Evolutionary conservation across 495 filamentous ascomycete species (phyloP).

Genomic region (Xylaria nigripes): DNA sequence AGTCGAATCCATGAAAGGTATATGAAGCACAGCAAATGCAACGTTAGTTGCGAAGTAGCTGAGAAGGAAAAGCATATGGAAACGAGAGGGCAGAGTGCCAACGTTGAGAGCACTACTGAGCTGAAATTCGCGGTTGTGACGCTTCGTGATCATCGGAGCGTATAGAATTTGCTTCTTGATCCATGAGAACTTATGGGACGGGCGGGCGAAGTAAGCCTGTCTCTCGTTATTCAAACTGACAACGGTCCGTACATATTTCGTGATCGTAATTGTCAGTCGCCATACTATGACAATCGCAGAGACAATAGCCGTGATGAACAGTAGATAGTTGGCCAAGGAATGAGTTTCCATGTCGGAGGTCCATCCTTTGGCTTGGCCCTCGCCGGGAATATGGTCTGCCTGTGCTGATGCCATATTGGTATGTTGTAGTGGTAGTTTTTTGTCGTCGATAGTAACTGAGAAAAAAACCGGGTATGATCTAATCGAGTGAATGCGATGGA

Average conservation of each 20-base stretch:
- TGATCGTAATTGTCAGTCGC: constrained; percentile 45
- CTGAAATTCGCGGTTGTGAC: constrained; percentile 84
- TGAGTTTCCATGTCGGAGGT: constrained; percentile 33
- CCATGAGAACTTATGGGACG: constrained; percentile 48
- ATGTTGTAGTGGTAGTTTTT: neutral
- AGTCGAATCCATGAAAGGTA: constrained; percentile 55
- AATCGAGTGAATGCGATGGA: neutral
- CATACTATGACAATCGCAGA: constrained; percentile 37
- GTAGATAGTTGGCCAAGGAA: constrained; percentile 40
- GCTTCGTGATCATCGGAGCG: constrained; percentile 69
- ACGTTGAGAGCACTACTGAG: constrained; percentile 80
- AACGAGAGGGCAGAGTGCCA: constrained; percentile 79
- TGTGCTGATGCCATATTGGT: constrained; percentile 14
- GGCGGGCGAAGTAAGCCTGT: constrained; percentile 46
- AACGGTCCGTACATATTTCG: constrained; percentile 67
- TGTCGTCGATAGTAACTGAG: neutral
- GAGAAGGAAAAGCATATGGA: constrained; percentile 68
- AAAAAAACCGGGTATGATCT: neutral
- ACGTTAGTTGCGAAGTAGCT: constrained; percentile 69
- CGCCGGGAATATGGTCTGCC: constrained; percentile 10
- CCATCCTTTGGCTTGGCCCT: constrained; percentile 26
- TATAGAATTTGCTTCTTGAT: constrained; percentile 78
- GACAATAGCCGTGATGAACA: constrained; percentile 37
- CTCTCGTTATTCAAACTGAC: constrained; percentile 58
- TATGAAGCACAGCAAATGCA: constrained; percentile 67